A percentile compares a stretch with the other conserved stretches of the same genome.
These are phyloP conservation scores for Gloeophyllum trabeum DNA, from an alignment of 768 basidiomycete species.

Conservation along the genomic window DNA sequence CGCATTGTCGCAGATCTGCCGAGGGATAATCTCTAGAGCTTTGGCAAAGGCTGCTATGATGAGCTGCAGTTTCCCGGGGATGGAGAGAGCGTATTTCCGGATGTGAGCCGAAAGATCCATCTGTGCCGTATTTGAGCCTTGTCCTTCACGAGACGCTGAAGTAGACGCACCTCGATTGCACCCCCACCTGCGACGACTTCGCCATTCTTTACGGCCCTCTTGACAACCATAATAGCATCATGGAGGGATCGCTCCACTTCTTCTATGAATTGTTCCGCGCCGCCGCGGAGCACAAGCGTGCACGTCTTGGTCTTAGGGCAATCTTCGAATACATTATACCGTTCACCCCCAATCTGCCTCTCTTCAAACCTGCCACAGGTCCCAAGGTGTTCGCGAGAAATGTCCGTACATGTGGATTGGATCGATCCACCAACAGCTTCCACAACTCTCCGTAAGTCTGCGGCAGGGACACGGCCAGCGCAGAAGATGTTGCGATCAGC, in stretches of 20 bases:
- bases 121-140: constrained; percentile 25
- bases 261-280: constrained; percentile 97
- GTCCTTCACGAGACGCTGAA: neutral
- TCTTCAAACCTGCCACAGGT: constrained; percentile 92
- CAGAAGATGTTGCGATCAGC: constrained; percentile 99
- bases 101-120: constrained; percentile 97
- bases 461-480: constrained; percentile 87
- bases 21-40: constrained; percentile 93
- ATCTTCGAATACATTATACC: constrained; percentile 91
- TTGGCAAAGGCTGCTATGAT: constrained; percentile 95
- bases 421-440: constrained; percentile 93
- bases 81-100: constrained; percentile 80
- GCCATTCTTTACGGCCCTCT: constrained; percentile 89
- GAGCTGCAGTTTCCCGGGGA: constrained; percentile 92
- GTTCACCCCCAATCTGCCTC: constrained; percentile 90
- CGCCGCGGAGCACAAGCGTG: constrained; percentile 87
- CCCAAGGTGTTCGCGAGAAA: constrained; percentile 81
- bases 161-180: constrained; percentile 71
- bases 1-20: constrained; percentile 98
- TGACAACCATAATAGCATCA: constrained; percentile 99
- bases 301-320: constrained; percentile 94
- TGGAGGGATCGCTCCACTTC: constrained; percentile 97
- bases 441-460: constrained; percentile 86
- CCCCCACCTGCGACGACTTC: constrained; percentile 97
- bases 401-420: constrained; percentile 94